Percentiles rank a stretch among this genome's conserved stretches.
These are phyloP conservation scores for Trichoderma parareesei DNA, from an alignment of 495 filamentous ascomycete genomes.

Conservation along the genomic window DNA sequence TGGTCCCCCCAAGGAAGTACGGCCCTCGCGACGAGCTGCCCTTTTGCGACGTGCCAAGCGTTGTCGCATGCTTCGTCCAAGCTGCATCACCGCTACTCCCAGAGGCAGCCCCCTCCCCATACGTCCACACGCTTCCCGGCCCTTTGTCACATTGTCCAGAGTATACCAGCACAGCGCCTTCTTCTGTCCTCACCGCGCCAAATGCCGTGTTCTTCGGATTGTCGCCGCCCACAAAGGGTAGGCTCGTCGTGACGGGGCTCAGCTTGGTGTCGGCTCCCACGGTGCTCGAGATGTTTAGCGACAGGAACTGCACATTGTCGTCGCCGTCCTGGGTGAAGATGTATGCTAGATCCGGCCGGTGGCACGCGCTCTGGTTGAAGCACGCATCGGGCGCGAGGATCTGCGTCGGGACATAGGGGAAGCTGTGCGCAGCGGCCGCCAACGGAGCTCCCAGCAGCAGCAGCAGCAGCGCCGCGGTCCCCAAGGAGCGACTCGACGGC, in stretches of 20 bases:
- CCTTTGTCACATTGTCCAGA: slow-evolving; percentile 54
- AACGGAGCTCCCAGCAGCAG: neutral
- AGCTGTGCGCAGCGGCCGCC: neutral
- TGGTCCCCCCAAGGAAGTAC: slow-evolving; percentile 57
- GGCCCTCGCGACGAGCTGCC: slow-evolving; percentile 37
- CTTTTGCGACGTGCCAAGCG: slow-evolving; percentile 17
- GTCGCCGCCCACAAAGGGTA: slow-evolving; percentile 54
- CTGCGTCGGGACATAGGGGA: slow-evolving; percentile 70
- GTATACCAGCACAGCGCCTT: slow-evolving; percentile 61
- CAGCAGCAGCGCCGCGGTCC: neutral
- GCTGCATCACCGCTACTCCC: slow-evolving; percentile 16
- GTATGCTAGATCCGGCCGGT: slow-evolving; percentile 37
- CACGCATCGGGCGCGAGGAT: slow-evolving; percentile 46
- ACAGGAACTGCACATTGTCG: slow-evolving; percentile 46
- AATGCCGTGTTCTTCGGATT: slow-evolving; percentile 39
- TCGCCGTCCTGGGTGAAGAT: slow-evolving; percentile 43
- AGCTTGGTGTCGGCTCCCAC: slow-evolving; percentile 46
- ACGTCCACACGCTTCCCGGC: slow-evolving; percentile 32
- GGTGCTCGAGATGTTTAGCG: slow-evolving; percentile 53
- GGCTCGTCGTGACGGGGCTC: slow-evolving; percentile 46
- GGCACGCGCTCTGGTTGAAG: slow-evolving; percentile 21
- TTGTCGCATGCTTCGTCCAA: slow-evolving; percentile 23
- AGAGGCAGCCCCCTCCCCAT: slow-evolving; percentile 16
- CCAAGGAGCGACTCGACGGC: neutral
- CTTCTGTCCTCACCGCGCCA: slow-evolving; percentile 52